Conservation (phyloP, 2,329 filamentous ascomycete species). For the Colletotrichum lindemuthianum region DNA sequence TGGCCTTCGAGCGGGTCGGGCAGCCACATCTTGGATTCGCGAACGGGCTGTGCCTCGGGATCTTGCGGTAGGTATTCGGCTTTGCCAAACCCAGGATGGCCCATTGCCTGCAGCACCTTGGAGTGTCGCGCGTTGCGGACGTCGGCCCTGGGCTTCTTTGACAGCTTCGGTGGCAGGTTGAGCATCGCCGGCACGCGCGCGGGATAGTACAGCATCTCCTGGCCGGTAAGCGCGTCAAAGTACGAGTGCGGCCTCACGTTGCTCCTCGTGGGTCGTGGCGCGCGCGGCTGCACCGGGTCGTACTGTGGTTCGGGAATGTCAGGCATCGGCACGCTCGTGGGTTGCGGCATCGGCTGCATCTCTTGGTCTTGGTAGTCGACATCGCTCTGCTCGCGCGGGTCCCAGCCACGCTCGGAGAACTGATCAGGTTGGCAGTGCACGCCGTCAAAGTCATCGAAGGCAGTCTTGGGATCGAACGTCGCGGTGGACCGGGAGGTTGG, state of each 20-base stretch:
- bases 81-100: constrained; percentile 33
- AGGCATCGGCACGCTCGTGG: constrained; percentile 37
- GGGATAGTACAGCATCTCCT: constrained; percentile 93
- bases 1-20: constrained; percentile 55
- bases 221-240: constrained; percentile 71
- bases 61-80: constrained; percentile 46
- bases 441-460: constrained; percentile 86
- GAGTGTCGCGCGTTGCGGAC: constrained; percentile 77
- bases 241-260: constrained; percentile 64
- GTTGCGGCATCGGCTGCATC: constrained; percentile 27
- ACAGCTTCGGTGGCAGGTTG: constrained; percentile 89
- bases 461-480: constrained; percentile 65
- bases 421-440: constrained; percentile 74
- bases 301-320: constrained; percentile 38
- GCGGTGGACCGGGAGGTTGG: constrained; percentile 38
- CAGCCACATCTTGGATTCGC: constrained; percentile 55
- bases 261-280: constrained; percentile 40
- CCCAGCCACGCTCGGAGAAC: constrained; percentile 40
- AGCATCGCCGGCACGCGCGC: constrained; percentile 94
- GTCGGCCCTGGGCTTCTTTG: constrained; percentile 72
- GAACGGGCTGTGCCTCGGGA: constrained; percentile 36
- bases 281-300: constrained; percentile 33
- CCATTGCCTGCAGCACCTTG: constrained; percentile 74
- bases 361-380: constrained; percentile 6
- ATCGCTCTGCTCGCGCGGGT: constrained; percentile 34